Base-by-base conservation (phyloP, 441 rosid species). In the Brassica hybrid region DNA sequence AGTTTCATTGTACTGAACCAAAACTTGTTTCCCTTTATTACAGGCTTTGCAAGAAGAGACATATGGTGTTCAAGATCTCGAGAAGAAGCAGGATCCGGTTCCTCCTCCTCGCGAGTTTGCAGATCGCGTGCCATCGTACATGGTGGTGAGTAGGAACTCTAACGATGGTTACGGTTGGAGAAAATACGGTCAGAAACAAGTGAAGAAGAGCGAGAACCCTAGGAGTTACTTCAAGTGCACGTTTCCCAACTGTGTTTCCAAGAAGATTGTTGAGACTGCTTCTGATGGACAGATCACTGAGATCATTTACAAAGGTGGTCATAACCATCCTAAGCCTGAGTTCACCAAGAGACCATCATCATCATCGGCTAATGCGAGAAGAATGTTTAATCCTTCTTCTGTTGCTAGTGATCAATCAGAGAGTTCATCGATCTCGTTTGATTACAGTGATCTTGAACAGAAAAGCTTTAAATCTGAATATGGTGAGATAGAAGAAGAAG, bases 221-320 rank as follows among this genome's bases (percentile, higher is more conserved):
- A 88, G 99, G 81, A 93, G 98, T 74, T 95, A 95, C 84, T 95
- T 90, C 86, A 95, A 95, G 89, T 95, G 99, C 88, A 95, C 97
- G 1, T 90, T 61, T 82, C 94, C 93, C 0, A 85, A 34, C 82
- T 95, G 99, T 72, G 94, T 88, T 17, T 90, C 96, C 21, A 95
- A 92, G 90, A 93, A 92, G 90, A 92, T 90, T 58, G 94, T 95
- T 7, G 99, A 95, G 85, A 86, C 86, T 67, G 85, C 97, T 52
- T 78, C 83, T 27, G 98, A 95, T 80, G 99, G 98, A 16, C 97
- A 91, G 67, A 85, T 95, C 45, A 95, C 99, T 74, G 99, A 93
- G 86, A 95, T 90, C 54, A 95, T 95, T 38, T 95, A 93, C 13
- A 91, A 90, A 83, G 98, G 99, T 14, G 86, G 84, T 54, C 99